A percentile compares a stretch with the other conserved stretches of the same genome.
Conservation (phyloP, 148 eudicot genomes). For the Spergularia marina region DNA sequence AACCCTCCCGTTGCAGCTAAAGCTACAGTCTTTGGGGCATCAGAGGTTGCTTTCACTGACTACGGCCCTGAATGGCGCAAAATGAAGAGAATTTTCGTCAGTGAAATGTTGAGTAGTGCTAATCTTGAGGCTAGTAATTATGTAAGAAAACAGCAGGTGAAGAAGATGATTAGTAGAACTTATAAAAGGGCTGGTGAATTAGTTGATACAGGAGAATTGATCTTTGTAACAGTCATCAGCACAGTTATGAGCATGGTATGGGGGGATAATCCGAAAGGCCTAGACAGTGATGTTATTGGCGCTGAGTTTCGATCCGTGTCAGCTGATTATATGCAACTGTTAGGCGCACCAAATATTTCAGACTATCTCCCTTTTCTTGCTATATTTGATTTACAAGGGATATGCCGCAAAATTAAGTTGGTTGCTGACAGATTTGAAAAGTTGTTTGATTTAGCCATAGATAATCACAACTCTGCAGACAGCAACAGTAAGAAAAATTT, state of each 20-base stretch:
- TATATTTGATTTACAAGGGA: constrained; percentile 31
- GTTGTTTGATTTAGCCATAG: constrained; percentile 16
- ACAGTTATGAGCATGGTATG: constrained; percentile 37
- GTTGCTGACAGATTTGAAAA: constrained; percentile 7
- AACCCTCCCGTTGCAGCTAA: constrained; percentile 29
- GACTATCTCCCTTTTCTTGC: constrained; percentile 46
- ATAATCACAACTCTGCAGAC: not conserved
- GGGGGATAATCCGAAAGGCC: constrained; percentile 32
- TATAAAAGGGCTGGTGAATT: constrained; percentile 12
- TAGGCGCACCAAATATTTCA: constrained; percentile 41
- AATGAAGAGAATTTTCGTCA: constrained; percentile 37
- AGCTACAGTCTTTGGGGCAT: constrained; percentile 19
- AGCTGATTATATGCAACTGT: not conserved
- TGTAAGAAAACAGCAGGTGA: constrained; percentile 5
- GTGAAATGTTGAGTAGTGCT: constrained; percentile 37
- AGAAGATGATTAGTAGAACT: constrained; percentile 17
- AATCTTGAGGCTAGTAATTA: constrained; percentile 26
- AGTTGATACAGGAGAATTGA: constrained; percentile 22
- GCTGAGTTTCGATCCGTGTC: constrained; percentile 26
- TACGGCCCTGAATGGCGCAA: constrained; percentile 35
- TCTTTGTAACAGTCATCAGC: not conserved
- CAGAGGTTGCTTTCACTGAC: constrained; percentile 27
- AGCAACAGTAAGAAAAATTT: constrained; percentile 26
- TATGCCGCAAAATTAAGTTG: constrained; percentile 25
- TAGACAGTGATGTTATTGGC: constrained; percentile 8